Conservation (phyloP, 139 green algal species). For the Tetraselmis striata region DNA sequence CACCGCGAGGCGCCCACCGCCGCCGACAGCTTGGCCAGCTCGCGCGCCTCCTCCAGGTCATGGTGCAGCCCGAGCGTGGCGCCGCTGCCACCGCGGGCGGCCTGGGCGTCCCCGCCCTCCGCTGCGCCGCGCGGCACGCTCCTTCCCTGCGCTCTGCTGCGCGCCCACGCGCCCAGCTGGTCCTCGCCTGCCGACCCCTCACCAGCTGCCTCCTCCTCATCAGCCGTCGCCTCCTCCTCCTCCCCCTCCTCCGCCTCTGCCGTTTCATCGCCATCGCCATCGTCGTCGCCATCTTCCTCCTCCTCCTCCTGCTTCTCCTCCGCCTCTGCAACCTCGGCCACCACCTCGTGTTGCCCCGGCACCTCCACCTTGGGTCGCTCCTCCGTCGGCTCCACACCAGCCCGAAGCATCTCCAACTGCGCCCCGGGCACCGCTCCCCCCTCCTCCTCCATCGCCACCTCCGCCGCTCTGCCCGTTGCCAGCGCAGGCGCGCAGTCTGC, state of each 20-base stretch:
- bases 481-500: background rate
- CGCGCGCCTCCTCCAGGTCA: background rate
- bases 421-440: background rate
- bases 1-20: background rate
- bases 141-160: background rate
- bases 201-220: too few species aligned
- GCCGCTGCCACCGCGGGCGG: background rate
- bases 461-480: background rate
- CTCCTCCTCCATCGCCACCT: background rate
- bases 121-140: background rate
- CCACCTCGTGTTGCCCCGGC: too few species aligned
- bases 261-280: background rate
- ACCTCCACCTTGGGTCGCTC: background rate
- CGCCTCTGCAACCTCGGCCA: too few species aligned
- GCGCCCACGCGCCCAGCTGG: background rate
- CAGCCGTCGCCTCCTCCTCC: background rate
- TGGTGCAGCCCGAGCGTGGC: background rate
- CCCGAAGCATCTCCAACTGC: background rate
- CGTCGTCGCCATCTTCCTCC: too few species aligned
- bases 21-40: background rate
- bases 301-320: background rate
- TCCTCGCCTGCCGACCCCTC: background rate
- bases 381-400: background rate
- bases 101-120: background rate
- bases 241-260: background rate